These are phyloP conservation scores for Cajanus cajan DNA, from an alignment of 306 rosid genomes.

Conservation along the genomic window DNA sequence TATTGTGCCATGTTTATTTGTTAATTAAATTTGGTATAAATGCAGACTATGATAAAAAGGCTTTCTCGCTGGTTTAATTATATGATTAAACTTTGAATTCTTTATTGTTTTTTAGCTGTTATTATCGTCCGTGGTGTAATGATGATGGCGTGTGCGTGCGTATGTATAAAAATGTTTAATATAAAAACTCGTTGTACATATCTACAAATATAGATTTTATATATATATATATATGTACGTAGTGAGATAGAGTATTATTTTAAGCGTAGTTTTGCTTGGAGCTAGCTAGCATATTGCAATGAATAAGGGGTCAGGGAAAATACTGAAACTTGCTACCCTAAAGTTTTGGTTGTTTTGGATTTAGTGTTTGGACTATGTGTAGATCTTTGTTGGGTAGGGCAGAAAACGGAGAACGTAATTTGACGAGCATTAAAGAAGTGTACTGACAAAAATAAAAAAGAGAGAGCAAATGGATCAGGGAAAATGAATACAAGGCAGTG, in stretches of 20 bases:
- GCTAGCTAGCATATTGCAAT: too few species aligned
- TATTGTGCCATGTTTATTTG: constrained; percentile 45
- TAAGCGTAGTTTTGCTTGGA: background rate
- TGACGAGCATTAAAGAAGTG: constrained; percentile 37
- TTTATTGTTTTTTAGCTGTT: background rate
- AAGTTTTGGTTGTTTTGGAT: constrained; percentile 52
- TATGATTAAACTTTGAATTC: background rate
- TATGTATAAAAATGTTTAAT: background rate
- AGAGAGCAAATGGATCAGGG: background rate
- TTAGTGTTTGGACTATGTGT: constrained; percentile 53
- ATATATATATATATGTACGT: background rate
- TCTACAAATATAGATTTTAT: background rate
- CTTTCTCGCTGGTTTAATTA: background rate
- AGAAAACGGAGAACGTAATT: constrained; percentile 25
- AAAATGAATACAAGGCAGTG: constrained; percentile 14
- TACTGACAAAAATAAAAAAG: constrained; percentile 28
- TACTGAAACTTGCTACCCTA: constrained; percentile 31
- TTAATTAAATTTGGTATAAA: constrained; percentile 51
- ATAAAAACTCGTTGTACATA: background rate
- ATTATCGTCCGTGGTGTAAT: constrained; percentile 15
- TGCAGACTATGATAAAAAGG: constrained; percentile 36
- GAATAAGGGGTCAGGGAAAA: constrained; percentile 34
- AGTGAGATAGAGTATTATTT: background rate
- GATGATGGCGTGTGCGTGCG: constrained; percentile 10
- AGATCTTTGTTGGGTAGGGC: constrained; percentile 44